Evolutionary conservation across 768 basidiomycete genomes (phyloP), one percentile per base, ranked within the genome.

Genomic region (Naematelia aurantialba): DNA sequence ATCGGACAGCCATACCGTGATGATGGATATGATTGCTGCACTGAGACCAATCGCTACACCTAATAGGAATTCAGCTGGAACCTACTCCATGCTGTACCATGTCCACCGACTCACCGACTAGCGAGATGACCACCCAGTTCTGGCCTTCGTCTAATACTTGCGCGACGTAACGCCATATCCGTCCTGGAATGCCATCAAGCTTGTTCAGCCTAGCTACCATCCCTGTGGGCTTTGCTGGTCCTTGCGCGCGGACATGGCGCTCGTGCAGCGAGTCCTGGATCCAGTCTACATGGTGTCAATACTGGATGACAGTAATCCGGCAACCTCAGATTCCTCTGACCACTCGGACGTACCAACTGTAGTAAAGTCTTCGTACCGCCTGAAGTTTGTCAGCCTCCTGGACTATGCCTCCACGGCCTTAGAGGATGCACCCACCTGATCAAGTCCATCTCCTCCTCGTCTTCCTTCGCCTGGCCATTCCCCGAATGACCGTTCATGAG

Each of bases 1-100:
- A 77, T 98, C 94, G 1, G 92, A 91, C 22, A 99, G 83, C 96
- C 96, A 99, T 78, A 89, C 90, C 49, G 91, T 96, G 60, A 92
- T 80, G 67, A 99, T 96, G 27, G 92, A 91, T 52, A 96, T 92
- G 53, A 98, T 76, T 8, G 91, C 94, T n/a, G 92, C 91, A 67
- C 90, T 96, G 44, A 91, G 75, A 29, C 96, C 96, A 61, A 99
- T 98, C 65, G 84, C 85, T 24, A 91, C 82, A 11, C 94, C 94
- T 94, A 17, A 34, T 14, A 45, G 13, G 25, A 55, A 55, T 45
- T 42, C 47, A 30, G 44, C 24, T 8, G 27, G 8, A 25, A 5
- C n/a, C 4, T 48, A 26, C 44, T 34, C 1, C 14, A 17, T 10
- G 34, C 19, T 51, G 46, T 42, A 44, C n/a, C 10, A 5, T 39